Base-by-base conservation (phyloP, 768 basidiomycete genomes). In the Pleurotus tuoliensis region DNA sequence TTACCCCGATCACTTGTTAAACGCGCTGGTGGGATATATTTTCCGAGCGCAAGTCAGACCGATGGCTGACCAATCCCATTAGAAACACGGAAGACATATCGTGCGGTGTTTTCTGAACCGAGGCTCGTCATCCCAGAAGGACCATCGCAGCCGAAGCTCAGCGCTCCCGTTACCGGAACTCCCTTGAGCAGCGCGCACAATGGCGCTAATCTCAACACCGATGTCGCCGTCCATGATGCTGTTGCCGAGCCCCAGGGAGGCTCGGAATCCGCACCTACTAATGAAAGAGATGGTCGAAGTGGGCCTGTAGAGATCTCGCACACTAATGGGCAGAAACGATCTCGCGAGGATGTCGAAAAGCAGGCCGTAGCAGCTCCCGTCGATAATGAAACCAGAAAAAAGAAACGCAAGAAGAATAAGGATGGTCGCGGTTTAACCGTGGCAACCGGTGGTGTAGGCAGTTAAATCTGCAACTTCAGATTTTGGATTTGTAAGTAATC, bases 71-170 rank as follows among this genome's bases (percentile, higher is more conserved):
- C 53, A 56, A 48, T 9, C 24, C 22, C 5, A 45, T 18, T 62
- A 92, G 92, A 90, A 72, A 90, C 90, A 0, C 87, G 92, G 30
- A 83, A 82, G 64, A 92, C 90, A 4, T 92, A 89, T 63, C 82
- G 90, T 4, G 87, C 91, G 0, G 80, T 92, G 0, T 71, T 93
- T 18, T 92, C 90, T 3, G 88, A 90, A 64, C 89, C 91, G 0
- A 81, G 67, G 47, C 66, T 91, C 8, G 77, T 92, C 9, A 67
- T 90, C 1, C 86, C 86, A 22, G 51, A 53, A 13, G 37, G 37
- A 7, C 41, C 39, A 7, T 12, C 9, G 39, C 16, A 53, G 4
- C 39, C 15, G 37, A 15, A 39, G 18, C 9, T 38, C 18, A 25
- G n/a, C 18, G 39, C 11, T 8, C 4, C n/a, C 5, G 39, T 8